phyloP scores from a whole-genome alignment of 352 stramenopile genomes.

The Elongisporangium undulatum region DNA sequence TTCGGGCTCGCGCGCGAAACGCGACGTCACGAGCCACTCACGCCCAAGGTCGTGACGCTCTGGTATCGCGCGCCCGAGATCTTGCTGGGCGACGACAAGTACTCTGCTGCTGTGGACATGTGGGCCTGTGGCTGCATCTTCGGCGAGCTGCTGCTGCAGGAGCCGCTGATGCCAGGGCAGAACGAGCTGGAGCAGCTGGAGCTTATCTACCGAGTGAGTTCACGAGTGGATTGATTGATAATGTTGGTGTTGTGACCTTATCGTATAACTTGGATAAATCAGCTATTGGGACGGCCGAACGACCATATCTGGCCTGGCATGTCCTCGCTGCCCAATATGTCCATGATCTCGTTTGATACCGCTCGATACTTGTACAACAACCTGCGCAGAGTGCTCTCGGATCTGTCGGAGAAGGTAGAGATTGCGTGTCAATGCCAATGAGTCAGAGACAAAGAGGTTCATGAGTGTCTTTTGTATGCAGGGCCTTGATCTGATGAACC shows the following conservation, averaged over 20 bases:
- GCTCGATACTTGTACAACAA: conserved; percentile 32
- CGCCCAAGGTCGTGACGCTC: conserved; percentile 91
- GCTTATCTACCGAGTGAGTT: conserved; percentile 59
- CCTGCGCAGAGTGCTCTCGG: conserved; percentile 25
- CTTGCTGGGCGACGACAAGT: conserved; percentile 81
- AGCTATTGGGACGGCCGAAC: conserved; percentile 57
- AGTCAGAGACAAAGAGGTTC: background rate
- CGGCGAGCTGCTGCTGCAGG: conserved; percentile 46
- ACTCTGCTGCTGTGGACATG: conserved; percentile 90
- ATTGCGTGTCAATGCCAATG: background rate
- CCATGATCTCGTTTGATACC: conserved; percentile 32
- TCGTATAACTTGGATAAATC: background rate
- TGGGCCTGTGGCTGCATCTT: conserved; percentile 79
- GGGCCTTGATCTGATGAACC: conserved; percentile 43
- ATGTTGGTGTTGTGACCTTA: background rate
- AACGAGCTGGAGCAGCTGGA: conserved; percentile 65
- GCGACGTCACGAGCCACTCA: conserved; percentile 14
- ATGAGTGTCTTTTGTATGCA: conserved; percentile 10
- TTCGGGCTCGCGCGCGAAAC: conserved; percentile 53
- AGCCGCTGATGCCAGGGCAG: conserved; percentile 55
- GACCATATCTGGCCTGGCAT: conserved; percentile 59
- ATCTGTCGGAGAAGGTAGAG: conserved; percentile 32
- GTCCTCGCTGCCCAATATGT: conserved; percentile 29
- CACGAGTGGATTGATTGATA: background rate
- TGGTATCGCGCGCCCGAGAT: conserved; percentile 95